Evolutionary conservation across 805 yeast genomes (phyloP).

Genomic region (Lipomyces sp.): DNA sequence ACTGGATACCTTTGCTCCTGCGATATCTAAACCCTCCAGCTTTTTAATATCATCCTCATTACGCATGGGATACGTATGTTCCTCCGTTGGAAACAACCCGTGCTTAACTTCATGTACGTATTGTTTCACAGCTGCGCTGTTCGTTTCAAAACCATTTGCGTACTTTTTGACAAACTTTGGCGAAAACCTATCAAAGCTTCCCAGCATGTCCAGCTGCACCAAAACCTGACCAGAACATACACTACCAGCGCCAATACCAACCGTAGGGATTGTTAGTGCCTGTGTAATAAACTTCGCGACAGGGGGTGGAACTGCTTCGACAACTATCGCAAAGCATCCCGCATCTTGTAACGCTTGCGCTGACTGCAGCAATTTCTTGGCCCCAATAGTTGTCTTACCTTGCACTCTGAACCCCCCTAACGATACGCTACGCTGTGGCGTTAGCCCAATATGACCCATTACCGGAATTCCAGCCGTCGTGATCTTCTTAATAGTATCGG

Average conservation of each 20-base stretch:
- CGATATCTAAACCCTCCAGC: slow-evolving; percentile 41
- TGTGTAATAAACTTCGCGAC: slow-evolving; percentile 69
- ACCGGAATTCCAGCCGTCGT: slow-evolving; percentile 81
- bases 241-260: slow-evolving; percentile 95
- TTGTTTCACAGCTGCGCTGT: slow-evolving; percentile 55
- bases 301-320: slow-evolving; percentile 85
- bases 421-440: slow-evolving; percentile 82
- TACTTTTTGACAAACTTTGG: slow-evolving; percentile 82
- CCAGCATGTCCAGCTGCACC: slow-evolving; percentile 83
- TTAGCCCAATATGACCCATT: slow-evolving; percentile 88
- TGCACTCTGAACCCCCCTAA: slow-evolving; percentile 90
- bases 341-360: slow-evolving; percentile 72
- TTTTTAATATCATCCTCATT: slow-evolving; percentile 58
- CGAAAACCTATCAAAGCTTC: slow-evolving; percentile 56
- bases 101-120: slow-evolving; percentile 66
- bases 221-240: slow-evolving; percentile 85
- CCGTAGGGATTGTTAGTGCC: slow-evolving; percentile 71
- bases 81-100: slow-evolving; percentile 62
- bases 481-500: slow-evolving; percentile 59
- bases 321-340: slow-evolving; percentile 74
- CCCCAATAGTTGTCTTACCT: slow-evolving; percentile 62
- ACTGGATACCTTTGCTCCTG: neutral
- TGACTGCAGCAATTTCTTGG: slow-evolving; percentile 63
- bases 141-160: slow-evolving; percentile 54
- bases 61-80: slow-evolving; percentile 73